phyloP scores from a whole-genome alignment of 2,329 filamentous ascomycete species.

The Corynespora cassiicola region DNA sequence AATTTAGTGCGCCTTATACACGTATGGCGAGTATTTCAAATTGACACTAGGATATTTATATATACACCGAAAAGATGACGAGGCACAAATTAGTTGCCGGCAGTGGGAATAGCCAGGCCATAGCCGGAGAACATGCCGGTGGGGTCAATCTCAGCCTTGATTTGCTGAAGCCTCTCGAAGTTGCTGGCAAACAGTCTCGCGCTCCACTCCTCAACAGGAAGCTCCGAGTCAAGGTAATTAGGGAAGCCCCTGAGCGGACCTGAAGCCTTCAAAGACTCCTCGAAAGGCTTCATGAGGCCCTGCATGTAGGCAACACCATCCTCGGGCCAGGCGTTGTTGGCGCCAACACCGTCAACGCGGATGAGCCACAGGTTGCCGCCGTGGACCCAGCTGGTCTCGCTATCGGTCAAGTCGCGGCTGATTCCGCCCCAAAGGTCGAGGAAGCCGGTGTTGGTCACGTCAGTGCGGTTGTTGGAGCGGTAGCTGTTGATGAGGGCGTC shows the following conservation, averaged over 20 bases:
- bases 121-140: slow-evolving; percentile 19
- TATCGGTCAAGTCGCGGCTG: slow-evolving; percentile 17
- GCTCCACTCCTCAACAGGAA: slow-evolving; percentile 20
- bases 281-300: slow-evolving; percentile 20
- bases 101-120: slow-evolving; percentile 11
- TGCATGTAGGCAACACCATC: slow-evolving; percentile 25
- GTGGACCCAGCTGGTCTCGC: slow-evolving; percentile 17
- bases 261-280: slow-evolving; percentile 16
- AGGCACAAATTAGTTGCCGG: too few species aligned
- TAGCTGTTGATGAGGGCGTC: slow-evolving; percentile 17
- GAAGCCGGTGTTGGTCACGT: slow-evolving; percentile 19
- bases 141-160: slow-evolving; percentile 21
- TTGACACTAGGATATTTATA: too few species aligned
- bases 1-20: too few species aligned
- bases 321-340: slow-evolving; percentile 15
- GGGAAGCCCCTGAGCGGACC: slow-evolving; percentile 20
- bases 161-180: slow-evolving; percentile 17
- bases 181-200: slow-evolving; percentile 20
- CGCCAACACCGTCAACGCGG: slow-evolving; percentile 24
- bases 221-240: slow-evolving; percentile 25
- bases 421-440: slow-evolving; percentile 27
- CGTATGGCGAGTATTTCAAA: too few species aligned
- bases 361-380: slow-evolving; percentile 28
- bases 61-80: too few species aligned
- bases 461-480: slow-evolving; percentile 18